Conservation (phyloP, 202 grass and related monocot genomes). For the Digitaria exilis region DNA sequence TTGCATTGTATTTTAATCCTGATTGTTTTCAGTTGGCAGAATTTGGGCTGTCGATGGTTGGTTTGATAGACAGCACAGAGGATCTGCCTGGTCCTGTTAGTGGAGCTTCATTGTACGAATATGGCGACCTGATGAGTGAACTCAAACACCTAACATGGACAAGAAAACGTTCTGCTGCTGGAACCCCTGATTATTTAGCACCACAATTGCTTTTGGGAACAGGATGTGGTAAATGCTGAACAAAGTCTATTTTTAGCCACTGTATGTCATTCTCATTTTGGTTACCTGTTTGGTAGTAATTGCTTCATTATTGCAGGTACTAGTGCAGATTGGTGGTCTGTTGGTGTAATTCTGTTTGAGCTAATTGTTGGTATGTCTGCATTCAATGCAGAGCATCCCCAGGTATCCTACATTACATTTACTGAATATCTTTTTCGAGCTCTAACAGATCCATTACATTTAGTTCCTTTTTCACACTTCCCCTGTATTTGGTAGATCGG, state of each 20-base stretch:
- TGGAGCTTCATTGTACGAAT: conserved; percentile 84
- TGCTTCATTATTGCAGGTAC: conserved; percentile 55
- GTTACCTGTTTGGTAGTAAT: conserved; percentile 15
- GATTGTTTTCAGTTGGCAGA: conserved; percentile 87
- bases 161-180: conserved; percentile 96
- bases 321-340: conserved; percentile 99
- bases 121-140: conserved; percentile 84
- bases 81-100: conserved; percentile 93
- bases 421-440: no score
- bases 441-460: neutral
- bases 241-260: neutral
- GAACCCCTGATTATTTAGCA: conserved; percentile 99
- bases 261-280: conserved; percentile 20
- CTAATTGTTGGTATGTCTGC: conserved; percentile 99
- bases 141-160: conserved; percentile 63
- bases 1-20: conserved; percentile 36
- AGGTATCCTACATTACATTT: conserved; percentile 45
- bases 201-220: conserved; percentile 98
- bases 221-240: conserved; percentile 74
- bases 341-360: conserved; percentile 98
- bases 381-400: conserved; percentile 96
- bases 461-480: no score
- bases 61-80: conserved; percentile 97
- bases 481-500: no score
- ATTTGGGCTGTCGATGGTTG: conserved; percentile 99